Evolutionary conservation across 1,139 yeast genomes (phyloP), one percentile per base, ranked within the genome.

Genomic region (Blastobotrys buckinghamii): DNA sequence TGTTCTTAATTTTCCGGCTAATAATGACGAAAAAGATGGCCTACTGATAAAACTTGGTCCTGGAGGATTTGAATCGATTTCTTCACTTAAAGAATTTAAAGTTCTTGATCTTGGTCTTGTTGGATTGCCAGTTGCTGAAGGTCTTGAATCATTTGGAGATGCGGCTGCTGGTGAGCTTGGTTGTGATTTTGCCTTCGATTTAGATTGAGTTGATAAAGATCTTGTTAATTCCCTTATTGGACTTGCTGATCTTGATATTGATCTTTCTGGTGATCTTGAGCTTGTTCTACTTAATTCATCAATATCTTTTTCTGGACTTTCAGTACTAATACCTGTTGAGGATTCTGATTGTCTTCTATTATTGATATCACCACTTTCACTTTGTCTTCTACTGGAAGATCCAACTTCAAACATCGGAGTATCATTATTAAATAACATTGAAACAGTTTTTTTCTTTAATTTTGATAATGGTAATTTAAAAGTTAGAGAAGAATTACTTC

Each of bases 1-100:
- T 29, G 32, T 29, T 20, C 58, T 44, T 32, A 55, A 43, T 41
- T 53, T 53, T 27, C 54, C 50, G 3, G 54, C 47, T 17, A 56
- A 39, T 4, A 56, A 44, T 13, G 58, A 53, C 13, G 56, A 50
- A 26, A 56, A 50, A 1, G 58, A 54, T 17, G 58, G 54, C 17
- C 56, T 42, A 15, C 50, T 36, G 2, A 48, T 35, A 40, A 55
- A 49, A 19, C 33, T 45, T 12, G 38, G 33, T 30, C 29, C n/a
- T 39, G 19, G 27, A 22, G 16, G 35, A 15, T 39, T 34, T 24
- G 2, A 12, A n/a, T 34, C 38, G 6, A 51, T 27, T 16, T 38
- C 34, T 12, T 48, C 53, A 30, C 43, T 43, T 16, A 49, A 26
- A 6, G 49, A 45, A 27, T 49, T 49, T 29, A 49, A 29, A 9